Percentiles rank a stretch among this genome's conserved stretches.
These are phyloP conservation scores for Cytospora piceae DNA, from an alignment of 2,329 filamentous ascomycete species.

Conservation along the genomic window DNA sequence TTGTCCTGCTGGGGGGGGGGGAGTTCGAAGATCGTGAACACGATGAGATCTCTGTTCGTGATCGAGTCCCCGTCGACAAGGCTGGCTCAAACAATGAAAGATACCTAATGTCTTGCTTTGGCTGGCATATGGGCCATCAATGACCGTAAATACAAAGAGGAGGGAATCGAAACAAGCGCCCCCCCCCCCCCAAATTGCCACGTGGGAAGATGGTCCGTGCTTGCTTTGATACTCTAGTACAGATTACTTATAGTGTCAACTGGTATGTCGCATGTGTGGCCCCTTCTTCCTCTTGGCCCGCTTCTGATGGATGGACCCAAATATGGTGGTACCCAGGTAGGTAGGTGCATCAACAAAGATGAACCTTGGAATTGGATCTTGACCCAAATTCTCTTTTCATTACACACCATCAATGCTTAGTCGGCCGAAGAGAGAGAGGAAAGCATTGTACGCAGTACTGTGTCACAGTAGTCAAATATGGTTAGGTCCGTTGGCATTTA, in stretches of 20 bases:
- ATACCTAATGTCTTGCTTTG: neutral
- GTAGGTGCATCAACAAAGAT: no score
- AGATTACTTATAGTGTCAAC: neutral
- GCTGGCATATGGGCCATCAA: neutral
- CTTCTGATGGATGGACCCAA: neutral
- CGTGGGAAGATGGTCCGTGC: neutral
- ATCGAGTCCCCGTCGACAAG: neutral
- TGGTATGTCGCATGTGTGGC: neutral
- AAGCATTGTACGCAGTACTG: neutral
- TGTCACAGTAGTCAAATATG: neutral
- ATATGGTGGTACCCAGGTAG: no score
- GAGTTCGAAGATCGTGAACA: neutral
- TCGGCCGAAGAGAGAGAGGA: neutral
- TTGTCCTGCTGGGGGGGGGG: neutral
- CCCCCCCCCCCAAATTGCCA: neutral
- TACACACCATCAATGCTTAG: neutral
- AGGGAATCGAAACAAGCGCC: neutral
- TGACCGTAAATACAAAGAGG: neutral
- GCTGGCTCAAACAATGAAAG: neutral
- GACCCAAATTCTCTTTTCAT: neutral
- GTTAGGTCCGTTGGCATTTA: neutral
- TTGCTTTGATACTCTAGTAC: neutral
- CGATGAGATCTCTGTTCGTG: neutral
- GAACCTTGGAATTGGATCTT: neutral
- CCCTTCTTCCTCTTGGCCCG: neutral